Percentiles rank a stretch among this genome's conserved stretches.
These are phyloP conservation scores for Solanum hybrid DNA, from an alignment of 305 asterid species.

Conservation along the genomic window DNA sequence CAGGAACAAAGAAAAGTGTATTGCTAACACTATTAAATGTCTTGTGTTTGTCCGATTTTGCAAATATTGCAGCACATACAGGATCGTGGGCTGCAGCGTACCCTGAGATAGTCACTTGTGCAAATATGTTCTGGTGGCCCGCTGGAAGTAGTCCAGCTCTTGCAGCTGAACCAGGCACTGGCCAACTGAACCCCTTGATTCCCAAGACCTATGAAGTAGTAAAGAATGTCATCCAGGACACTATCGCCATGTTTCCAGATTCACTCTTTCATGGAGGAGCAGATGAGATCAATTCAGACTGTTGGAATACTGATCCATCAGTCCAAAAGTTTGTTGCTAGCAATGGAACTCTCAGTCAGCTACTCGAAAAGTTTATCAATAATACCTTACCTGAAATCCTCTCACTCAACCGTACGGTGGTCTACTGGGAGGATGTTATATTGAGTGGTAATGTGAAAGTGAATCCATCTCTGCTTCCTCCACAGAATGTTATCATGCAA, in stretches of 20 bases:
- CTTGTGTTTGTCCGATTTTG: not conserved
- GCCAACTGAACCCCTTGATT: constrained; percentile 72
- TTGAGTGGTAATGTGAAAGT: constrained; percentile 41
- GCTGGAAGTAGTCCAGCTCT: constrained; percentile 29
- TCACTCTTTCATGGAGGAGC: constrained; percentile 69
- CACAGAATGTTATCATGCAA: constrained; percentile 50
- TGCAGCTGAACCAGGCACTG: constrained; percentile 90
- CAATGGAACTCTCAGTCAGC: constrained; percentile 61
- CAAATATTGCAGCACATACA: constrained; percentile 60
- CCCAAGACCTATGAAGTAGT: constrained; percentile 62
- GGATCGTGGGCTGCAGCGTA: constrained; percentile 86
- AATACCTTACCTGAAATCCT: constrained; percentile 62
- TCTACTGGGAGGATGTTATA: constrained; percentile 88
- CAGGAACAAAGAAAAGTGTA: not conserved
- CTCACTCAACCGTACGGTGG: constrained; percentile 59
- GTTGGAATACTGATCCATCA: constrained; percentile 67
- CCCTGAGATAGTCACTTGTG: constrained; percentile 73
- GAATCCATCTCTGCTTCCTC: constrained; percentile 45
- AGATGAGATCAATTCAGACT: constrained; percentile 62
- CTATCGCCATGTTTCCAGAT: constrained; percentile 60
- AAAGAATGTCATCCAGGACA: constrained; percentile 48
- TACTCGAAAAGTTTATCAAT: constrained; percentile 50
- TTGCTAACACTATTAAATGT: not conserved
- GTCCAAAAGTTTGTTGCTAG: constrained; percentile 40
- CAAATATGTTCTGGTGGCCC: constrained; percentile 80